phyloP scores from a whole-genome alignment of 768 basidiomycete genomes.

The Psilocybe cubensis region DNA sequence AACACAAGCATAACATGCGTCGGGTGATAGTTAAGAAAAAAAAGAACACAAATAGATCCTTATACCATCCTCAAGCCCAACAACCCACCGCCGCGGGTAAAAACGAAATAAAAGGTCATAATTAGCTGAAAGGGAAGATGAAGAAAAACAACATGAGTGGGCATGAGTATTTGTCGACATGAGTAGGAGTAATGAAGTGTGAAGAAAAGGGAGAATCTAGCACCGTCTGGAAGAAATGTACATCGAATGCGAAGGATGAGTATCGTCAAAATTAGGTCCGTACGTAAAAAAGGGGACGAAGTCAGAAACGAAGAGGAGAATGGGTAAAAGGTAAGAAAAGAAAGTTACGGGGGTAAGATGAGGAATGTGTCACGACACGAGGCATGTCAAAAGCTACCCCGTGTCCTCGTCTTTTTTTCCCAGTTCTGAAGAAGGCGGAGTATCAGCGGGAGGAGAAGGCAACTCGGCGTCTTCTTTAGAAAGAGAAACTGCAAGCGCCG shows the following conservation, averaged over 20 bases:
- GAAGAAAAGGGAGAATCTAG: slow-evolving; percentile 15
- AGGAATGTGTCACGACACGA: slow-evolving; percentile 11
- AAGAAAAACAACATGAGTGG: slow-evolving; percentile 4
- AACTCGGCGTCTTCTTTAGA: slow-evolving; percentile 22
- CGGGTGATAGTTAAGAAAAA: slow-evolving; percentile 9
- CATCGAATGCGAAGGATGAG: slow-evolving; percentile 17
- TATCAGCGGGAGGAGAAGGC: slow-evolving; percentile 36
- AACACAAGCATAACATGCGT: slow-evolving; percentile 1
- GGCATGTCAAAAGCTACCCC: slow-evolving; percentile 44
- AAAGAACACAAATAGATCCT: background rate
- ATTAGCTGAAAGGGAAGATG: slow-evolving; percentile 20
- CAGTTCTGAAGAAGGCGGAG: slow-evolving; percentile 58
- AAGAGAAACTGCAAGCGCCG: slow-evolving; percentile 23
- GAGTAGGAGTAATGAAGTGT: slow-evolving; percentile 6
- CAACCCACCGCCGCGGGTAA: slow-evolving; percentile 16
- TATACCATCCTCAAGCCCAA: slow-evolving; percentile 16
- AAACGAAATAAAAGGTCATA: slow-evolving; percentile 17
- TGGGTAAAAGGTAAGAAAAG: background rate
- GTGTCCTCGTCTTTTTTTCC: slow-evolving; percentile 77
- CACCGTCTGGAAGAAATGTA: slow-evolving; percentile 15
- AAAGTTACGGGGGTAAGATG: slow-evolving; percentile 9
- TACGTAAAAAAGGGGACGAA: slow-evolving; percentile 8
- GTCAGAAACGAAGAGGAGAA: background rate
- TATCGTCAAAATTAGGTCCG: slow-evolving; percentile 9
- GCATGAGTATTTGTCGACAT: slow-evolving; percentile 3